Base-by-base conservation (phyloP, 2,329 filamentous ascomycete species). In the Xylariales sp. region DNA sequence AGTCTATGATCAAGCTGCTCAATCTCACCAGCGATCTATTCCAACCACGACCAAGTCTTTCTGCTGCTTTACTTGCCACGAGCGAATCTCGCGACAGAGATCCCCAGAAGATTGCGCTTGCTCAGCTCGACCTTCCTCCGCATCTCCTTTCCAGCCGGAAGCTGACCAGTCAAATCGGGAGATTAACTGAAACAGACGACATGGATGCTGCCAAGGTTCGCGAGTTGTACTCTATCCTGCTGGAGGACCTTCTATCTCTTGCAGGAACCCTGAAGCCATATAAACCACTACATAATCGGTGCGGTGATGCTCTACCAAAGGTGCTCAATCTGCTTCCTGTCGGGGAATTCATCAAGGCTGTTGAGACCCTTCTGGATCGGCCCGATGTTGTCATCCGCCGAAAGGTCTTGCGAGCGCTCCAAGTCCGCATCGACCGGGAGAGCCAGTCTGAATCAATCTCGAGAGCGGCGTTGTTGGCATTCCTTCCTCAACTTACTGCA, bases 291-390 rank as follows among this genome's bases (percentile, higher is more conserved):
- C 75, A 82, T 53, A 66, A 56, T 54, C 71, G 73, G 37, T 82
- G 78, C 54, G 84, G 85, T 28, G 79, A 86, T 43, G 78, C 88
- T 1, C 73, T 97, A 35, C 81, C 86, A 14, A 84, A 85, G 47
- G 70, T 95, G n/a, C 74, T 98, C 38, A 84, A 87, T 48, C 76
- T 96, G 5, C 73, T 95, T 31, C 91, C 90, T 0, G 89, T 91
- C 3, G 75, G 81, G 39, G 88, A 96, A 63, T 93, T 97, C 61
- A 81, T 97, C 61, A 87, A 88, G 59, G 86, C 89, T 8, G 84
- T 94, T 29, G 87, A 95, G 58, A 79, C 81, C 20, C 73, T 98
- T 21, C 78, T 97, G 25, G 78, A 86, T 50, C 79, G 84, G 36
- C 80, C 86, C 5, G 82, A 88, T 49, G 75, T 87, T 51, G 79